Evolutionary conservation across 345 rosid genomes (phyloP).

Genomic region (Punica granatum): DNA sequence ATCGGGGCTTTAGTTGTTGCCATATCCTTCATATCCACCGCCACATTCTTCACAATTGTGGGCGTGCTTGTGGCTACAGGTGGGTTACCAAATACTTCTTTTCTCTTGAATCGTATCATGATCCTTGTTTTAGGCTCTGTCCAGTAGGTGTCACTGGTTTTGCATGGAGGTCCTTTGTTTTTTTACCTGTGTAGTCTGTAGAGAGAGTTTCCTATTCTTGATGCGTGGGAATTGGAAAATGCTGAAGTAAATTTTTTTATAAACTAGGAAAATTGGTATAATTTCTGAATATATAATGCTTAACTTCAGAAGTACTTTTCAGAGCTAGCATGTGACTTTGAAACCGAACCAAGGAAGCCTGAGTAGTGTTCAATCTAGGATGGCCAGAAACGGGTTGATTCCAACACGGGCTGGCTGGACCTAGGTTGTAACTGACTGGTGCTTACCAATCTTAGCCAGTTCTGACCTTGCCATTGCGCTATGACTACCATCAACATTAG

Average conservation of each 20-base stretch:
- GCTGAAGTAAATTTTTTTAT: neutral
- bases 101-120: neutral
- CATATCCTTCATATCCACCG: constrained; percentile 56
- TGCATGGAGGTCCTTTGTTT: neutral
- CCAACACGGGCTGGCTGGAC: neutral
- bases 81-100: constrained; percentile 11
- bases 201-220: neutral
- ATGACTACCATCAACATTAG: neutral
- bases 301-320: neutral
- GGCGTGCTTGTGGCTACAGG: constrained; percentile 62
- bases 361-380: neutral
- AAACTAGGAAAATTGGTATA: neutral
- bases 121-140: neutral
- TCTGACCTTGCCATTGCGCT: neutral
- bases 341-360: neutral
- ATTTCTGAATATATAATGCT: neutral
- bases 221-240: neutral
- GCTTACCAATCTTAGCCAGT: neutral
- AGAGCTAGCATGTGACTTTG: neutral
- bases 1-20: constrained; percentile 74
- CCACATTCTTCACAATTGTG: constrained; percentile 50
- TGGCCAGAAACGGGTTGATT: neutral
- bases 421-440: neutral
- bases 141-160: neutral
- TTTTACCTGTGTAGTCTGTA: too few relatives aligned